phyloP scores from a whole-genome alignment of 306 rosid species.

The Acacia acuminata region DNA sequence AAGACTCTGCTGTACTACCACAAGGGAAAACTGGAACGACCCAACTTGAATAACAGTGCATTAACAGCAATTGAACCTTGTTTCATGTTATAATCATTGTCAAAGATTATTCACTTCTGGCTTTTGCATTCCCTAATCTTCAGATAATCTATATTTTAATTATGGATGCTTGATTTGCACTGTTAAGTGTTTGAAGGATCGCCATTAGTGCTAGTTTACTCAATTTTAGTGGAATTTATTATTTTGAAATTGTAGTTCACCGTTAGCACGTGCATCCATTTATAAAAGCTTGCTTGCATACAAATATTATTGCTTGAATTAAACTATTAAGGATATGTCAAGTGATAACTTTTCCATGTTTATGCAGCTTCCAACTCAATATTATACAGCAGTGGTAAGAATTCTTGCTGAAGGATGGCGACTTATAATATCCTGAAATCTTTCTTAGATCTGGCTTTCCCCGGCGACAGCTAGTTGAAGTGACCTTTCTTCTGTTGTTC shows the following conservation, averaged over 20 bases:
- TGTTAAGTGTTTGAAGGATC: conserved; percentile 3
- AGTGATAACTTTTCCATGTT: conserved; percentile 37
- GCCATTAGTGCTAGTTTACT: neutral
- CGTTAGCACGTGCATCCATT: neutral
- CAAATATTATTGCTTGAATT: conserved; percentile 4
- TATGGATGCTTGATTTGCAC: neutral
- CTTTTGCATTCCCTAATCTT: neutral
- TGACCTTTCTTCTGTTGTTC: conserved; percentile 34
- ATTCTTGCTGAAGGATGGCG: conserved; percentile 30
- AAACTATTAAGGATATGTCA: conserved; percentile 8
- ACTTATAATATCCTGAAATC: conserved; percentile 17
- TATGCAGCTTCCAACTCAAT: conserved; percentile 91
- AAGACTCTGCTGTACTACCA: neutral
- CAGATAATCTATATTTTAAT: neutral
- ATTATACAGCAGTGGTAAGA: conserved; percentile 76
- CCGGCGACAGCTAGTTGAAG: conserved; percentile 4
- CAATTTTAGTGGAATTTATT: conserved; percentile 14
- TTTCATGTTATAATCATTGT: neutral
- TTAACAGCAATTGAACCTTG: neutral
- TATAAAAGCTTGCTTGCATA: neutral
- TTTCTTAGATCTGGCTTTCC: conserved; percentile 19
- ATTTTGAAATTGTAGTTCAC: conserved; percentile 20
- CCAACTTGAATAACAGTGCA: neutral
- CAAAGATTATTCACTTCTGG: neutral
- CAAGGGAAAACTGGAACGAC: neutral